Base-by-base conservation (phyloP, 441 rosid genomes). In the Biscutella auriculata region DNA sequence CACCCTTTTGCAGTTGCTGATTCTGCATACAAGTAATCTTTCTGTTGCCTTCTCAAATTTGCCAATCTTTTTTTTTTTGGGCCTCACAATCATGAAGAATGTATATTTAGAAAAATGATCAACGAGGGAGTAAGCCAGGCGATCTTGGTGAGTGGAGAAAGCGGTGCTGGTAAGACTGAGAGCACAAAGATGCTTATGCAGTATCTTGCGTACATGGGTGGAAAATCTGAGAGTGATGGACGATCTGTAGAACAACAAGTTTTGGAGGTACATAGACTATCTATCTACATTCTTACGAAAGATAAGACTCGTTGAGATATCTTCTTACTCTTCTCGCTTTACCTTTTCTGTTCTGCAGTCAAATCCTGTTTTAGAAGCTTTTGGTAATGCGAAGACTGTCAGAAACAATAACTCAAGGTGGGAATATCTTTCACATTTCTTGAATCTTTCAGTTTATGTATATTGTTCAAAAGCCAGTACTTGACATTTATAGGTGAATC, bases 131-230 rank as follows among this genome's bases (percentile, higher is more conserved):
- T 76, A 19, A 85, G 88, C 71, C 93, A 85, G 59, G 56, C 92
- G 46, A 84, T 84, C 51, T 73, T 84, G 76, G 93, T 84, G 63
- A 84, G 93, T 64, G 93, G 93, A 25, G 93, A 84, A 63, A 84
- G 93, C 42, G 93, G 93, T 69, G 93, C 88, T 19, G 93, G 93
- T 65, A 84, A 84, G 77, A 84, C 93, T 28, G 93, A 84, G 80
- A 80, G 83, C 75, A 84, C 93, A 30, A 84, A 84, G 73, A 78
- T 79, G 86, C 86, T 84, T 63, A 84, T 84, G 93, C 66, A 46
- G 3, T 84, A 82, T 74, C 84, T 84, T 65, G 93, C 93, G 41
- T 76, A 72, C 67, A 79, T 84, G 93, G 93, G 93, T 53, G 93
- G 88, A 50, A 78, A 73, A 79, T 67, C 69, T 47, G 78, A 42